Conservation (phyloP, 208 protist genomes). For the Porcisia deanei region DNA sequence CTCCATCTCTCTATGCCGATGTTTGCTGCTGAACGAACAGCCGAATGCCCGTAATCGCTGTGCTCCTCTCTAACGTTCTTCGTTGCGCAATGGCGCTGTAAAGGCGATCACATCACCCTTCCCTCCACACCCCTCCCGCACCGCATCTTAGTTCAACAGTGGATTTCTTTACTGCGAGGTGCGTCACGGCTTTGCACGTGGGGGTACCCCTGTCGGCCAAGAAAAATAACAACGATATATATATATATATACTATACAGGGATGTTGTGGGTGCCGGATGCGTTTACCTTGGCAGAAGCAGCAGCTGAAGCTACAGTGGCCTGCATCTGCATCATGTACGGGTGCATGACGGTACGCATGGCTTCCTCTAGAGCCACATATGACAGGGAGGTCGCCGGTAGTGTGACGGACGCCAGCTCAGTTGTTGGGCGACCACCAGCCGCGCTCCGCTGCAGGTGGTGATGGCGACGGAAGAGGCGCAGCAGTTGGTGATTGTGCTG, state of each 20-base stretch:
- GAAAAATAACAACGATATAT: no score
- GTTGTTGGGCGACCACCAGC: background rate
- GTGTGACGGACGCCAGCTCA: background rate
- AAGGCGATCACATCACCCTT: background rate
- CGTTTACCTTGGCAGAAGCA: background rate
- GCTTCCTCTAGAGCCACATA: constrained; percentile 27
- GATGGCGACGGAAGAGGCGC: constrained; percentile 30
- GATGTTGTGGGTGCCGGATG: background rate
- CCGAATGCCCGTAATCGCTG: background rate
- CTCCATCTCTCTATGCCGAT: background rate
- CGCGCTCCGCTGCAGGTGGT: constrained; percentile 17
- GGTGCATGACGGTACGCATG: constrained; percentile 23
- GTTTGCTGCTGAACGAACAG: no score
- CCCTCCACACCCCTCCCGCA: background rate
- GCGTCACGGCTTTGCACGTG: background rate
- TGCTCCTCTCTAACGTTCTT: background rate
- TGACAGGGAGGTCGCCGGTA: background rate
- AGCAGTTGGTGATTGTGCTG: constrained; percentile 35
- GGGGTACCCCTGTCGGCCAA: background rate
- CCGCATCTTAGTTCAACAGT: background rate
- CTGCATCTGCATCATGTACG: constrained; percentile 30
- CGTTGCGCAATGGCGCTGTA: background rate
- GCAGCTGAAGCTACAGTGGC: background rate
- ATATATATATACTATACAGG: background rate
- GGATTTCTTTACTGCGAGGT: background rate